Evolutionary conservation across 371 early-diverging fungal genomes (phyloP).

Genomic region (Saksenaea oblongispora): DNA sequence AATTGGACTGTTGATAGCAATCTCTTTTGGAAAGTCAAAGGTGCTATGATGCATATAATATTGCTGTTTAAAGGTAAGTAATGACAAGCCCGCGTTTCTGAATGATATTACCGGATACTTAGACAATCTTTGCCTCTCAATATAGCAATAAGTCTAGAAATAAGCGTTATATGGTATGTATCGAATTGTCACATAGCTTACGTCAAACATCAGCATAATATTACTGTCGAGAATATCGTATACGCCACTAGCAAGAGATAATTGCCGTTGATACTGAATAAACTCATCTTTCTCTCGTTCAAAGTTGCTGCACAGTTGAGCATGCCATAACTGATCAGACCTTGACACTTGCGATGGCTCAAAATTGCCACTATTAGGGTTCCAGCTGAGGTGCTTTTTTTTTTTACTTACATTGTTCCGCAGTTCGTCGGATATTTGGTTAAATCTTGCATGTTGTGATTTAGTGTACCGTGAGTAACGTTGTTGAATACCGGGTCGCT

Average conservation of each 20-base stretch:
- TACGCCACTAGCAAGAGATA: constrained; percentile 1
- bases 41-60: constrained; percentile 9
- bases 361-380: background rate
- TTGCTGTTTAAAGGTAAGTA: constrained; percentile 8
- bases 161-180: background rate
- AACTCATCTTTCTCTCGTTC: constrained; percentile 13
- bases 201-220: background rate
- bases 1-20: too few relatives aligned
- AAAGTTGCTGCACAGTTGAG: background rate
- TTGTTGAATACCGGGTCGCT: background rate
- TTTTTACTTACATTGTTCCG: constrained; percentile 4
- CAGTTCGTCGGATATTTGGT: background rate
- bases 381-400: too few relatives aligned
- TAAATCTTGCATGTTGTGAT: constrained; percentile 7
- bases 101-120: too few relatives aligned
- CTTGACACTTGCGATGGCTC: background rate
- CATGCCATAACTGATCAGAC: background rate
- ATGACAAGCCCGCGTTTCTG: background rate
- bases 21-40: too few relatives aligned
- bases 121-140: too few relatives aligned
- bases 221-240: constrained; percentile 8
- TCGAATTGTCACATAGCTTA: background rate
- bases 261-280: constrained; percentile 5
- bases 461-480: constrained; percentile 3
- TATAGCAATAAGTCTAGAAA: background rate